A percentile compares a stretch with the other conserved stretches of the same genome.
Conservation (phyloP, 805 yeast species). For the Candida pini region DNA sequence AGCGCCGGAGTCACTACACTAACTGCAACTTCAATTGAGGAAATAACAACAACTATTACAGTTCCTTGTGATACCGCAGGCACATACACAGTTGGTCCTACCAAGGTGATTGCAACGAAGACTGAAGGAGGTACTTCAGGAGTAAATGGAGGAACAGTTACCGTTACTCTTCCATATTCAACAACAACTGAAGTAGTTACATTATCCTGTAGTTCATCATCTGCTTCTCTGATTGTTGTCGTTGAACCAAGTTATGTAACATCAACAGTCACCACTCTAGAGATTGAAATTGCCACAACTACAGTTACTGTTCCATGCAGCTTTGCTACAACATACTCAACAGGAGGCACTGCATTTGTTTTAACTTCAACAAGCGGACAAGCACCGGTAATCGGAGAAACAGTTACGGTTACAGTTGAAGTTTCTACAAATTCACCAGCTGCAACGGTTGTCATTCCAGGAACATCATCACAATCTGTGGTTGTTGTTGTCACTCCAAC, state of each 20-base stretch:
- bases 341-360: not conserved
- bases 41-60: not conserved
- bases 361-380: not conserved
- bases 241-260: conserved; percentile 1
- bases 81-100: not conserved
- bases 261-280: not conserved
- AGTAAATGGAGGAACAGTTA: conserved; percentile 1
- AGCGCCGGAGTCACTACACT: not conserved
- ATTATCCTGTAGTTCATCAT: not conserved
- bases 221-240: not conserved
- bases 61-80: conserved; percentile 1
- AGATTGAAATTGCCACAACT: not conserved
- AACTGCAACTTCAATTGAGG: not conserved
- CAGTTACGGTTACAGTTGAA: not conserved
- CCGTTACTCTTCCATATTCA: not conserved
- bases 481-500: no score
- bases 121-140: not conserved
- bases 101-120: not conserved
- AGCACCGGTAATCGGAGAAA: not conserved
- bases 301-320: not conserved
- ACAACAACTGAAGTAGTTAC: not conserved
- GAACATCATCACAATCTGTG: not conserved
- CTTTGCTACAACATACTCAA: not conserved
- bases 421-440: not conserved
- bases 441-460: not conserved